phyloP scores from a whole-genome alignment of 2,329 filamentous ascomycete species.

The Colletotrichum costaricense region DNA sequence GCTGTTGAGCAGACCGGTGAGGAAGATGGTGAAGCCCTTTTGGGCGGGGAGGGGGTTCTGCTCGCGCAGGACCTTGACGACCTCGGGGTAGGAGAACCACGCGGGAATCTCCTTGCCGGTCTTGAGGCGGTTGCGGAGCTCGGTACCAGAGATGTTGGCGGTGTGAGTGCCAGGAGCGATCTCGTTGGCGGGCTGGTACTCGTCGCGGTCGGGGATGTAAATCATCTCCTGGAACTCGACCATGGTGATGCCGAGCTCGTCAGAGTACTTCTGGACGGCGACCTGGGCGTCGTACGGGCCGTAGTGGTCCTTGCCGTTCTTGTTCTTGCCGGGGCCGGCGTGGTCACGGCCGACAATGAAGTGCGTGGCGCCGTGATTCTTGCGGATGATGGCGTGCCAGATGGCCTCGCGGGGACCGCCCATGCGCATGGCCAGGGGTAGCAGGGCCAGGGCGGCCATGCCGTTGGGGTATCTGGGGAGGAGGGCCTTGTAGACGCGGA shows the following conservation, averaged over 20 bases:
- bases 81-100: slow-evolving; percentile 99
- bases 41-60: slow-evolving; percentile 91
- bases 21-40: slow-evolving; percentile 98
- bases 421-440: slow-evolving; percentile 99
- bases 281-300: slow-evolving; percentile 97
- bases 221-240: slow-evolving; percentile 99
- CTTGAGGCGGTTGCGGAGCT: slow-evolving; percentile 91
- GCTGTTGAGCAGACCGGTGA: slow-evolving; percentile 95
- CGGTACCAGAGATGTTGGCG: slow-evolving; percentile 86
- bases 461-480: slow-evolving; percentile 98
- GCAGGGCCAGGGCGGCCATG: slow-evolving; percentile 95
- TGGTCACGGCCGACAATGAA: slow-evolving; percentile 99
- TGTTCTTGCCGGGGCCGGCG: slow-evolving; percentile 98
- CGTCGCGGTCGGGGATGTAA: slow-evolving; percentile 95
- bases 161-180: slow-evolving; percentile 87
- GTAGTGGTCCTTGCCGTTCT: slow-evolving; percentile 96
- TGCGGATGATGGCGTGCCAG: slow-evolving; percentile 99
- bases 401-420: slow-evolving; percentile 97
- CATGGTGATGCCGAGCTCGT: slow-evolving; percentile 98
- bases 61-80: slow-evolving; percentile 95
- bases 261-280: slow-evolving; percentile 94
- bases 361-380: slow-evolving; percentile 99
- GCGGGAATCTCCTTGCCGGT: slow-evolving; percentile 95
- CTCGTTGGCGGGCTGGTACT: slow-evolving; percentile 94
- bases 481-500: slow-evolving; percentile 97